These are phyloP conservation scores for Capronia epimyces DNA, from an alignment of 2,329 filamentous ascomycete genomes.

Conservation along the genomic window DNA sequence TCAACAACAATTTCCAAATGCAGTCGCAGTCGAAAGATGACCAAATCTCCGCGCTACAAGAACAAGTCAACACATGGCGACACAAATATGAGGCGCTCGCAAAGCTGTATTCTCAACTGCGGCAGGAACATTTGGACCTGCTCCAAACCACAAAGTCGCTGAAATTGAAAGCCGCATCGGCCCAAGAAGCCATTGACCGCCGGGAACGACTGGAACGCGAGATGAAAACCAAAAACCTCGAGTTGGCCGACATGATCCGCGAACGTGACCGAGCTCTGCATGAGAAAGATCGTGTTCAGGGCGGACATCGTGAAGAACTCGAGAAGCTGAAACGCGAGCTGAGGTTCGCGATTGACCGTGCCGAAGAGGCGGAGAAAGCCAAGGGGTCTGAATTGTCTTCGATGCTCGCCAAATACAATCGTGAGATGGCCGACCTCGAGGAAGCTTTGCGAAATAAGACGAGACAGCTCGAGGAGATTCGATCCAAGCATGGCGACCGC, in stretches of 20 bases:
- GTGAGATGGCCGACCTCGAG: slow-evolving; percentile 94
- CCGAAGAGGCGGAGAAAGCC: slow-evolving; percentile 83
- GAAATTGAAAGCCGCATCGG: slow-evolving; percentile 92
- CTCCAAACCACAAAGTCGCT: slow-evolving; percentile 94
- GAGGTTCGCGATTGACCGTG: slow-evolving; percentile 82
- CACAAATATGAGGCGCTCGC: slow-evolving; percentile 94
- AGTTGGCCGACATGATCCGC: slow-evolving; percentile 96
- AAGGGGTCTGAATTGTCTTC: slow-evolving; percentile 94
- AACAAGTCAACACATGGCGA: slow-evolving; percentile 96
- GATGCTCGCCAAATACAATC: slow-evolving; percentile 92
- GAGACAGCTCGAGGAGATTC: slow-evolving; percentile 75
- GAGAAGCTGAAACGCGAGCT: slow-evolving; percentile 94
- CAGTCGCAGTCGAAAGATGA: slow-evolving; percentile 88
- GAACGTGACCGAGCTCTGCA: slow-evolving; percentile 90
- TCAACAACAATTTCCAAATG: slow-evolving; percentile 76
- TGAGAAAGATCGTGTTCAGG: slow-evolving; percentile 81
- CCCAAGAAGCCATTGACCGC: slow-evolving; percentile 91
- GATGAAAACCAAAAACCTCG: slow-evolving; percentile 99
- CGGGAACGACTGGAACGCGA: slow-evolving; percentile 94
- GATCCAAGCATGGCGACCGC: slow-evolving; percentile 70
- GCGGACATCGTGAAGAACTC: slow-evolving; percentile 83
- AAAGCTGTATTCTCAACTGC: slow-evolving; percentile 93
- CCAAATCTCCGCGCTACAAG: slow-evolving; percentile 84
- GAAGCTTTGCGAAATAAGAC: slow-evolving; percentile 85
- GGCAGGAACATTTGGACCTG: slow-evolving; percentile 89